phyloP scores from a whole-genome alignment of 352 stramenopile genomes.

The Hyaloperonospora brassicae region DNA sequence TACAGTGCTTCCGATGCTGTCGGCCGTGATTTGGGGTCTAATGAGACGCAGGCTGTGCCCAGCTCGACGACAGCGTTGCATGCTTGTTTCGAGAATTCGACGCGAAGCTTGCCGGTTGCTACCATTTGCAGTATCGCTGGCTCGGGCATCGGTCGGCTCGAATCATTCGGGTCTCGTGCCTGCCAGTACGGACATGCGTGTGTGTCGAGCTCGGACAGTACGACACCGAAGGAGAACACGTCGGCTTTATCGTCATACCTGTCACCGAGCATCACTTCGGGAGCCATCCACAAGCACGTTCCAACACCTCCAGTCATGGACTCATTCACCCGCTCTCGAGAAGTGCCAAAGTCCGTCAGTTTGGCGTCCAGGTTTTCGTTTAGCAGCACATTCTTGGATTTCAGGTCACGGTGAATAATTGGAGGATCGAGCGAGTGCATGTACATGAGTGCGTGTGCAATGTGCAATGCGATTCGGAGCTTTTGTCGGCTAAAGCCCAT shows the following conservation, averaged over 20 bases:
- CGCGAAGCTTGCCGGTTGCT: conserved; percentile 32
- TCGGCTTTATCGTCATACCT: conserved; percentile 35
- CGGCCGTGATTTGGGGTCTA: conserved; percentile 27
- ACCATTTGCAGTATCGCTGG: conserved; percentile 41
- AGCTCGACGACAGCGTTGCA: conserved; percentile 19
- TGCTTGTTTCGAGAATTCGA: conserved; percentile 27
- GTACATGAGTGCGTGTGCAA: conserved; percentile 33
- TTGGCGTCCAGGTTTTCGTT: conserved; percentile 30
- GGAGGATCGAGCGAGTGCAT: conserved; percentile 32
- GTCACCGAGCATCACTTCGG: conserved; percentile 34
- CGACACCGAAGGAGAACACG: conserved; percentile 40
- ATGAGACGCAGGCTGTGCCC: conserved; percentile 29
- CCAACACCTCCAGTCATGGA: conserved; percentile 32
- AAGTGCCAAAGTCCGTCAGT: conserved; percentile 37
- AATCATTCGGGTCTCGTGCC: conserved; percentile 21
- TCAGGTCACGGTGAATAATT: conserved; percentile 43
- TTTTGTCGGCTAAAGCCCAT: conserved; percentile 31
- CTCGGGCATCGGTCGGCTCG: conserved; percentile 23
- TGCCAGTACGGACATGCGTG: conserved; percentile 25
- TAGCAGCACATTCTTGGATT: conserved; percentile 47
- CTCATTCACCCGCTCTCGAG: conserved; percentile 21
- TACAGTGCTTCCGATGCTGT: conserved; percentile 34
- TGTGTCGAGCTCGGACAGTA: conserved; percentile 29
- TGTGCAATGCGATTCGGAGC: conserved; percentile 28
- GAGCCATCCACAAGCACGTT: conserved; percentile 36